Conservation (phyloP, 2,329 filamentous ascomycete genomes). For the Pyrenochaeta sp. region DNA sequence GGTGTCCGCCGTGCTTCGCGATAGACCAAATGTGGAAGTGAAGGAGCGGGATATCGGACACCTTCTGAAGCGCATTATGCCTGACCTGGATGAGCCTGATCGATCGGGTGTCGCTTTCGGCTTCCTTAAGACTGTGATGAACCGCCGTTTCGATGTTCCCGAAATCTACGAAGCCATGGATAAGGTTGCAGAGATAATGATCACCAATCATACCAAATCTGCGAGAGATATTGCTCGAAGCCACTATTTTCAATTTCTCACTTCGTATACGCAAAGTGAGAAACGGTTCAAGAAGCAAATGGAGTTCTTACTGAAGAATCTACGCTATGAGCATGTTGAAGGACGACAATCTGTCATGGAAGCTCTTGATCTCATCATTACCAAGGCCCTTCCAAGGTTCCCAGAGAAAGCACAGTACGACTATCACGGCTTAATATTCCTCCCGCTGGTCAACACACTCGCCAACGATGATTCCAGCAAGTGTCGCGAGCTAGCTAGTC, state of each 20-base stretch:
- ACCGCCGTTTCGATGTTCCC: conserved; percentile 83
- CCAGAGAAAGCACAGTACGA: conserved; percentile 79
- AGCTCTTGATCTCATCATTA: conserved; percentile 82
- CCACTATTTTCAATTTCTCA: conserved; percentile 91
- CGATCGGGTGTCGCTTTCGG: conserved; percentile 94
- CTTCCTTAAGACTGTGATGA: conserved; percentile 86
- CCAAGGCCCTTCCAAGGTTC: conserved; percentile 67
- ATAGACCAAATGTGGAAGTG: conserved; percentile 76
- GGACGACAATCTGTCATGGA: conserved; percentile 94
- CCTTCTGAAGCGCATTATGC: conserved; percentile 79
- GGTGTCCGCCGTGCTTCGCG: conserved; percentile 82
- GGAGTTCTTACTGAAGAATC: conserved; percentile 85
- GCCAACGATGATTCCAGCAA: conserved; percentile 88
- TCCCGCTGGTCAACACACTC: conserved; percentile 83
- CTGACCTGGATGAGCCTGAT: conserved; percentile 91
- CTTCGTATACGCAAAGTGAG: conserved; percentile 93
- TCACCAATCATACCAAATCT: conserved; percentile 90
- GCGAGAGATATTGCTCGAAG: conserved; percentile 88
- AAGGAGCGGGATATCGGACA: conserved; percentile 84
- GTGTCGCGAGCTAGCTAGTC: conserved; percentile 82
- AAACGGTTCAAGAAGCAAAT: conserved; percentile 89
- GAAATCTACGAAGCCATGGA: conserved; percentile 92
- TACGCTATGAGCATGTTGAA: conserved; percentile 88
- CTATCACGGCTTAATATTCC: conserved; percentile 80
- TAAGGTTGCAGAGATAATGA: conserved; percentile 83